Conservation (phyloP, 768 basidiomycete species). For the Cystobasidiopsis lactophilus region DNA sequence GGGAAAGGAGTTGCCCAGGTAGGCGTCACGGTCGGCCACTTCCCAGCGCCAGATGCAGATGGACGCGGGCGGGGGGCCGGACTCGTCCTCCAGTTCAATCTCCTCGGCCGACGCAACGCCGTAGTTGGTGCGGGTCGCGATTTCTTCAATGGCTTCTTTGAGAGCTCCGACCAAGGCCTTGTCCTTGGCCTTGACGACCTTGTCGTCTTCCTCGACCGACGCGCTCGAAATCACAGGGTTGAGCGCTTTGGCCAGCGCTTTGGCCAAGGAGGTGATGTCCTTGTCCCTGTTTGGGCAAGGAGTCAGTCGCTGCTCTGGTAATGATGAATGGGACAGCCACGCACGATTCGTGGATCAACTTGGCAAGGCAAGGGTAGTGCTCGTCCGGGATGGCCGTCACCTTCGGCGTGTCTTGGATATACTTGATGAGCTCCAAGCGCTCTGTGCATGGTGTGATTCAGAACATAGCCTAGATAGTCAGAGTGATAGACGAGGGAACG, state of each 20-base stretch:
- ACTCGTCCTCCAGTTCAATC: slow-evolving; percentile 4
- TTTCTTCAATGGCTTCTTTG: slow-evolving; percentile 40
- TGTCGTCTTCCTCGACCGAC: slow-evolving; percentile 6
- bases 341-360: slow-evolving; percentile 68
- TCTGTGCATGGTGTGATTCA: slow-evolving; percentile 5
- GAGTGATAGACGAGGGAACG: slow-evolving; percentile 13
- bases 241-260: slow-evolving; percentile 46
- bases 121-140: slow-evolving; percentile 55
- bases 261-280: slow-evolving; percentile 38
- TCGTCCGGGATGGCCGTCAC: slow-evolving; percentile 42
- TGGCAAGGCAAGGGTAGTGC: slow-evolving; percentile 52
- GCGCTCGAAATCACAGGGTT: background rate
- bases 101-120: slow-evolving; percentile 30
- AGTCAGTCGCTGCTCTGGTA: background rate
- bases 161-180: slow-evolving; percentile 33
- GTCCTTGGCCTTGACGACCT: slow-evolving; percentile 12
- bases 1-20: slow-evolving; percentile 38
- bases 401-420: slow-evolving; percentile 34
- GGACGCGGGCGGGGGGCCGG: slow-evolving; percentile 19
- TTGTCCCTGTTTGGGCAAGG: slow-evolving; percentile 39
- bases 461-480: background rate
- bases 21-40: slow-evolving; percentile 33
- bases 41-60: slow-evolving; percentile 74
- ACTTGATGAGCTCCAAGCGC: slow-evolving; percentile 17
- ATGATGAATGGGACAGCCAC: slow-evolving; percentile 11